These are phyloP conservation scores for Arctium lappa DNA, from an alignment of 129 eudicot species.

Conservation along the genomic window DNA sequence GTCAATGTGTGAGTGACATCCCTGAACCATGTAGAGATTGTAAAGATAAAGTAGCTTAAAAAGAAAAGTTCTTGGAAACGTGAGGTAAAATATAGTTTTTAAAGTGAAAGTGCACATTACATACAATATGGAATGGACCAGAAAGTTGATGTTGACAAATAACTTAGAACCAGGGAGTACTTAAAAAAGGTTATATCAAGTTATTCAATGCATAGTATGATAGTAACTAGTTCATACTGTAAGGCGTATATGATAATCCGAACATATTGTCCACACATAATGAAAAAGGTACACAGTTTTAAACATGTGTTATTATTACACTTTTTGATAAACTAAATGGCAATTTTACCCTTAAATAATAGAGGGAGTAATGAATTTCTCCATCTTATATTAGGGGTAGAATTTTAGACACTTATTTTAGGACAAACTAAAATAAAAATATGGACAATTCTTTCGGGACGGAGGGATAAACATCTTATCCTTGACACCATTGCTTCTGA, in stretches of 20 bases:
- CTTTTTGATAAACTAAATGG: not conserved
- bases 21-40: not conserved
- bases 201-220: not conserved
- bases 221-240: not conserved
- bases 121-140: not conserved
- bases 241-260: not conserved
- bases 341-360: not conserved
- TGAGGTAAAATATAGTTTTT: not conserved
- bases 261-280: not conserved
- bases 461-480: too few relatives aligned
- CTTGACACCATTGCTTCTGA: too few relatives aligned
- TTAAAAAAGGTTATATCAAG: not conserved
- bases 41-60: not conserved
- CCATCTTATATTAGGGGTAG: too few relatives aligned
- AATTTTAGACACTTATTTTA: too few relatives aligned
- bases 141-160: slow-evolving; percentile 3
- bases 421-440: too few relatives aligned
- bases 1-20: slow-evolving; percentile 3
- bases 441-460: too few relatives aligned
- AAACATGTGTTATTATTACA: not conserved
- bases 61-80: not conserved
- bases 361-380: not conserved
- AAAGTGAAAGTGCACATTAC: not conserved
- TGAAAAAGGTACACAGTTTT: not conserved
- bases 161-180: not conserved